Evolutionary conservation across 140 eudicot genomes (phyloP).

Genomic region (Senecio squalidus): DNA sequence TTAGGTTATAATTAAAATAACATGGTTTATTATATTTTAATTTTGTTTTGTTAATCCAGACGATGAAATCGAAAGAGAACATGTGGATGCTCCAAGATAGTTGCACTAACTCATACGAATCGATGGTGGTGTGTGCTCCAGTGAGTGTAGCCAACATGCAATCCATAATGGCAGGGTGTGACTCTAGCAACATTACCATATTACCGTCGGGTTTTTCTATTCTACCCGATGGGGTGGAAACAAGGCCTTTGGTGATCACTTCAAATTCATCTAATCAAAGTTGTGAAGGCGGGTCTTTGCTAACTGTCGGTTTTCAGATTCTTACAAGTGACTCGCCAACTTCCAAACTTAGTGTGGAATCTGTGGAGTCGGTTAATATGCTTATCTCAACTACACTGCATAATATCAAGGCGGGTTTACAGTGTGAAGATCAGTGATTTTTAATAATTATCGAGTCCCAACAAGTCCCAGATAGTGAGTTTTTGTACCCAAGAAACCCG

Average conservation of each 20-base stretch:
- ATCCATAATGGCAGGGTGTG: constrained; percentile 84
- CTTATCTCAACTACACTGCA: constrained; percentile 64
- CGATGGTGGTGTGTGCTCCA: constrained; percentile 78
- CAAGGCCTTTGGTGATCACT: constrained; percentile 74
- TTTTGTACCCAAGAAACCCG: neutral
- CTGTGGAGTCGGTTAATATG: constrained; percentile 66
- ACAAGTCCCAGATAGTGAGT: neutral
- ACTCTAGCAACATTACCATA: constrained; percentile 71
- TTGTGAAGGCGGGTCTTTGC: constrained; percentile 69
- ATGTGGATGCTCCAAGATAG: constrained; percentile 90
- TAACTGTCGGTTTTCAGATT: constrained; percentile 84
- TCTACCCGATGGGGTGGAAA: constrained; percentile 82
- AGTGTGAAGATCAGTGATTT: constrained; percentile 63
- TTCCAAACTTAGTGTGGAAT: constrained; percentile 55
- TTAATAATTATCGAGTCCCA: neutral
- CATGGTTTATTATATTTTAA: too few relatives aligned
- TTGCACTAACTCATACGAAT: constrained; percentile 70
- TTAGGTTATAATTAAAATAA: too few relatives aligned
- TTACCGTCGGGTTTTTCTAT: constrained; percentile 92
- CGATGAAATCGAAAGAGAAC: constrained; percentile 56
- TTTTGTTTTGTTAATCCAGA: constrained; percentile 34
- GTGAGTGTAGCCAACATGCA: constrained; percentile 64
- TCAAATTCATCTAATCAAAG: constrained; percentile 54
- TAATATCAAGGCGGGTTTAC: constrained; percentile 65
- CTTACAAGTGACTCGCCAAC: constrained; percentile 60